These are phyloP conservation scores for Tolypocladium pustulatum DNA, from an alignment of 2,329 filamentous ascomycete genomes.

Conservation along the genomic window DNA sequence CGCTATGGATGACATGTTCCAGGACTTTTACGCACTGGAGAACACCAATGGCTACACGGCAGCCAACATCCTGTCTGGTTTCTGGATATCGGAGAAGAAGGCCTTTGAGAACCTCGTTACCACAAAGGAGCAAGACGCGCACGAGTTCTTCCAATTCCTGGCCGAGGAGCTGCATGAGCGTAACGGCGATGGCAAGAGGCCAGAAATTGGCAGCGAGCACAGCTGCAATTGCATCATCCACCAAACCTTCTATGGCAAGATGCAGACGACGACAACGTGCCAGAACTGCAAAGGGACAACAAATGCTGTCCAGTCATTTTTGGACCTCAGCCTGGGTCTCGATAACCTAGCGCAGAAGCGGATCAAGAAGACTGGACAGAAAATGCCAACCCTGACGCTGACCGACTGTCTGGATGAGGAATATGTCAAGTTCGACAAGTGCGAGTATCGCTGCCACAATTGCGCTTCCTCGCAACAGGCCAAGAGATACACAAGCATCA, in stretches of 20 bases:
- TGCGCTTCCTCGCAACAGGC: slow-evolving; percentile 72
- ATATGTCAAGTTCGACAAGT: slow-evolving; percentile 79
- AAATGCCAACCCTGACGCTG: slow-evolving; percentile 36
- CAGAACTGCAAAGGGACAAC: slow-evolving; percentile 77
- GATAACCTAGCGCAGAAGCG: slow-evolving; percentile 61
- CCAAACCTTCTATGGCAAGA: slow-evolving; percentile 86
- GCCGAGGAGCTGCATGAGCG: slow-evolving; percentile 83
- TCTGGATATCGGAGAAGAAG: slow-evolving; percentile 76
- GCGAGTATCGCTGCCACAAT: slow-evolving; percentile 76
- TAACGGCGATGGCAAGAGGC: slow-evolving; percentile 59
- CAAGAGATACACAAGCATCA: slow-evolving; percentile 74
- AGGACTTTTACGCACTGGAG: slow-evolving; percentile 60
- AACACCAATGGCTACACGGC: slow-evolving; percentile 85
- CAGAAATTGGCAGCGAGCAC: slow-evolving; percentile 47
- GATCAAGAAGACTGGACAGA: slow-evolving; percentile 41
- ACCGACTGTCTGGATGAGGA: slow-evolving; percentile 72
- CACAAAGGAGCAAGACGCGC: slow-evolving; percentile 91
- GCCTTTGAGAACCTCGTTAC: slow-evolving; percentile 69
- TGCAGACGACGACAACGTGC: slow-evolving; percentile 84
- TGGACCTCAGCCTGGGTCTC: slow-evolving; percentile 84
- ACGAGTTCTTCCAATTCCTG: slow-evolving; percentile 94
- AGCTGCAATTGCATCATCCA: slow-evolving; percentile 86
- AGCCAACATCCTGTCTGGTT: slow-evolving; percentile 77
- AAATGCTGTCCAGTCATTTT: slow-evolving; percentile 75
- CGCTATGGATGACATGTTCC: slow-evolving; percentile 64